A percentile compares a stretch with the other conserved stretches of the same genome.
These are phyloP conservation scores for Helianthus tuberosus DNA, from an alignment of 129 eudicot species.

Conservation along the genomic window DNA sequence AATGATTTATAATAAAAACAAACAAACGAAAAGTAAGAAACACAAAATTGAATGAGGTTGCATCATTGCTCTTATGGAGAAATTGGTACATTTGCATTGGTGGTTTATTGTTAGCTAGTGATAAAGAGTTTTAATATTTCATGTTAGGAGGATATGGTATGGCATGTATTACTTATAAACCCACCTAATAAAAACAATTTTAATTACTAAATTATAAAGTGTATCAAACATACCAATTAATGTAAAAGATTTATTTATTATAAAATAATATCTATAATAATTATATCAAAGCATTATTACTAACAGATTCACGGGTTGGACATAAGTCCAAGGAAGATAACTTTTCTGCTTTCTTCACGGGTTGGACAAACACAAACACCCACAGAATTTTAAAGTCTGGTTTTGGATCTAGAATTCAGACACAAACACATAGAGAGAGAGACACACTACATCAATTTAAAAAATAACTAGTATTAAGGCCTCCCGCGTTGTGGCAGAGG, in stretches of 20 bases:
- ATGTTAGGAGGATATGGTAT: not conserved
- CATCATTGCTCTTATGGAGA: not conserved
- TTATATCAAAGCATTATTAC: not conserved
- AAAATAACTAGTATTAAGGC: too few species aligned
- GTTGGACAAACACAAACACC: slow-evolving; percentile 12
- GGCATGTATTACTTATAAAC: too few species aligned
- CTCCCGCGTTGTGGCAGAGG: too few species aligned
- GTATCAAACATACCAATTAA: not conserved
- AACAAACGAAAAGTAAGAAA: not conserved
- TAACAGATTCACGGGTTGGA: slow-evolving; percentile 42
- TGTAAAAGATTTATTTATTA: not conserved
- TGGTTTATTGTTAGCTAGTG: too few species aligned
- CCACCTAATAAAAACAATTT: not conserved
- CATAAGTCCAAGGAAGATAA: slow-evolving; percentile 38
- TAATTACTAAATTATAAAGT: not conserved
- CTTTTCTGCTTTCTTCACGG: slow-evolving; percentile 22
- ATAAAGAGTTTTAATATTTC: not conserved
- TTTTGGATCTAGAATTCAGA: not conserved
- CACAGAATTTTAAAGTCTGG: slow-evolving; percentile 3
- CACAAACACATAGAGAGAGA: not conserved
- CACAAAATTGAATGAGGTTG: slow-evolving; percentile 10
- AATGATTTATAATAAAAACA: not conserved
- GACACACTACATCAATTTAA: not conserved
- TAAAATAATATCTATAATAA: not conserved
- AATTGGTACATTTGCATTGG: not conserved